Percentiles rank a stretch among this genome's conserved stretches.
These are phyloP conservation scores for Penicillium oxalicum DNA, from an alignment of 2,329 filamentous ascomycete species.

Conservation along the genomic window DNA sequence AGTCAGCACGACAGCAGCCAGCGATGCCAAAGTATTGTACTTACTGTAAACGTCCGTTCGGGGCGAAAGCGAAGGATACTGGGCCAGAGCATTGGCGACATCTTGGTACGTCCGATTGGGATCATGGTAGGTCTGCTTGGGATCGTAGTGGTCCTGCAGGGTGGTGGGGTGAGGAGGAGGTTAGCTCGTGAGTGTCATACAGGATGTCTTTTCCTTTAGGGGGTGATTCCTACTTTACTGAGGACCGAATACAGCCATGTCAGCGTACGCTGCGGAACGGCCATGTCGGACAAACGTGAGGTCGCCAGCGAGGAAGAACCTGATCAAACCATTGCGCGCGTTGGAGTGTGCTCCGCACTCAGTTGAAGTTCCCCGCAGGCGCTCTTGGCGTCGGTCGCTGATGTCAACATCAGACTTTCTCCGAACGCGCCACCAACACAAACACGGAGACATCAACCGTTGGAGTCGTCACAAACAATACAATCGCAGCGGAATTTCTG, in stretches of 20 bases:
- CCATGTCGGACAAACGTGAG: constrained; percentile 25
- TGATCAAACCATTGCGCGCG: not conserved
- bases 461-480: too few relatives aligned
- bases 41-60: constrained; percentile 93
- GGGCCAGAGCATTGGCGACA: constrained; percentile 72
- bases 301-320: constrained; percentile 1
- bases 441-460: too few relatives aligned
- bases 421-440: too few relatives aligned
- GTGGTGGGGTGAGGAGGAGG: constrained; percentile 3
- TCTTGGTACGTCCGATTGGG: constrained; percentile 90
- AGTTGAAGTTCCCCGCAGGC: constrained; percentile 10
- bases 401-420: too few relatives aligned
- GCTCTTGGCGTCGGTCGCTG: constrained; percentile 7
- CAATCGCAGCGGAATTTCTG: too few relatives aligned
- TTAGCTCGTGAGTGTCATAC: constrained; percentile 1
- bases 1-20: constrained; percentile 7
- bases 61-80: constrained; percentile 73
- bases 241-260: constrained; percentile 94
- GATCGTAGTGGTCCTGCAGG: constrained; percentile 33
- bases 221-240: constrained; percentile 52
- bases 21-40: constrained; percentile 19
- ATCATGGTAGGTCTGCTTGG: constrained; percentile 78
- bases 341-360: constrained; percentile 2
- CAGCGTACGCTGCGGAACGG: constrained; percentile 81
- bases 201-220: too few relatives aligned